Evolutionary conservation across 2,329 filamentous ascomycete species (phyloP).

Genomic region (Chaetomium sp.): DNA sequence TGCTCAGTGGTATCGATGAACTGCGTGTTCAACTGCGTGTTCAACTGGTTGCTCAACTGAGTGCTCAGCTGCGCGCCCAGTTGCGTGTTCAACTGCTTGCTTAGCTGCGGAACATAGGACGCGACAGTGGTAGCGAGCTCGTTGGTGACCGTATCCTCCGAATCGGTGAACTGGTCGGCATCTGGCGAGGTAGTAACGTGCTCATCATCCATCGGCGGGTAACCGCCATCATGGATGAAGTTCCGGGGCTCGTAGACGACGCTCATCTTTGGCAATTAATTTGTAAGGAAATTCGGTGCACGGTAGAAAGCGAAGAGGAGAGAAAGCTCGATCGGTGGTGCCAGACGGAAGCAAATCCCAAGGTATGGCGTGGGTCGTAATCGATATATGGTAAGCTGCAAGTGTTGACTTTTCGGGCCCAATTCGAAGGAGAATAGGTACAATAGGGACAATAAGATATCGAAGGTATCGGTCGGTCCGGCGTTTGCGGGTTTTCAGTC

Average conservation of each 20-base stretch:
- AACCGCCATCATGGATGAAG: constrained; percentile 43
- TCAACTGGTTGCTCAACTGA: too few species aligned
- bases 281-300: constrained; percentile 4
- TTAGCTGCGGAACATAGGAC: constrained; percentile 28
- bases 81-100: too few species aligned
- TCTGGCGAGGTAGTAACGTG: constrained; percentile 31
- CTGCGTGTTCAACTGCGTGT: background rate
- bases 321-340: background rate
- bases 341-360: background rate
- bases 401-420: background rate
- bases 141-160: constrained; percentile 32
- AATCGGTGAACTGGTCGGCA: constrained; percentile 36
- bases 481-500: background rate
- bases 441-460: background rate
- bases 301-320: constrained; percentile 6
- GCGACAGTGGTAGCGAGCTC: constrained; percentile 29
- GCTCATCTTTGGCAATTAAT: constrained; percentile 18
- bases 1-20: constrained; percentile 27
- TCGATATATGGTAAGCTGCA: background rate
- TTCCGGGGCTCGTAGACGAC: constrained; percentile 46
- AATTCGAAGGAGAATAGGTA: too few species aligned
- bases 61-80: too few species aligned
- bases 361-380: background rate
- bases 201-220: constrained; percentile 40
- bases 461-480: background rate